Evolutionary conservation across 192 early-diverging fungal species (phyloP).

Genomic region (Gigaspora rosea): DNA sequence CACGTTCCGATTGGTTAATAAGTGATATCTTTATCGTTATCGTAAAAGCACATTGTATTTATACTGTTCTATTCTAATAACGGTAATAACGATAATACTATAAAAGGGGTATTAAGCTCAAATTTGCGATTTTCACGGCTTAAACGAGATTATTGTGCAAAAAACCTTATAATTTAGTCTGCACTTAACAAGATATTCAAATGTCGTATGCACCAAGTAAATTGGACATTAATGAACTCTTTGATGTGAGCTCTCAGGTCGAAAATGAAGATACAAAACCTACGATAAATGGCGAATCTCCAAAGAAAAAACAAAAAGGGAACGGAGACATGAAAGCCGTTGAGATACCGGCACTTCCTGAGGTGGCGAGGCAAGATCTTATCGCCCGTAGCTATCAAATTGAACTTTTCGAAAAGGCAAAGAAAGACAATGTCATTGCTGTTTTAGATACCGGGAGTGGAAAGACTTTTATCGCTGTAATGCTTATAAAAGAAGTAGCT

Average conservation of each 20-base stretch:
- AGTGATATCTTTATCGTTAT: no score
- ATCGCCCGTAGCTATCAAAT: conserved; percentile 67
- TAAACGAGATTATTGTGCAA: no score
- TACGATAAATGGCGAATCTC: no score
- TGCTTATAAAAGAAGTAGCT: conserved; percentile 80
- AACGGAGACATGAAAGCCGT: no score
- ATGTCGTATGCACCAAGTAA: background rate
- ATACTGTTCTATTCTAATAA: no score
- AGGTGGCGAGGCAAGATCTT: background rate
- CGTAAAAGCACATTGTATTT: no score
- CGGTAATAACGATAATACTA: no score
- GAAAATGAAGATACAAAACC: background rate
- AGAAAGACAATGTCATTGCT: conserved; percentile 76
- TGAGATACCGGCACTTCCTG: background rate
- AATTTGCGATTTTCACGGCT: no score
- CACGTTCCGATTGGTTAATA: no score
- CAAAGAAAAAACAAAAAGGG: no score
- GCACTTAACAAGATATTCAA: background rate
- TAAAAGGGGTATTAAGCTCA: no score
- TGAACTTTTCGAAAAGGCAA: conserved; percentile 70
- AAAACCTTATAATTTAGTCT: no score
- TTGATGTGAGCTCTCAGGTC: background rate
- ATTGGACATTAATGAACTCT: background rate
- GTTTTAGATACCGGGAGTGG: conserved; percentile 93
- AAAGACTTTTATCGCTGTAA: conserved; percentile 86